Evolutionary conservation across 768 basidiomycete genomes (phyloP).

Genomic region (Steccherinum ochraceum): DNA sequence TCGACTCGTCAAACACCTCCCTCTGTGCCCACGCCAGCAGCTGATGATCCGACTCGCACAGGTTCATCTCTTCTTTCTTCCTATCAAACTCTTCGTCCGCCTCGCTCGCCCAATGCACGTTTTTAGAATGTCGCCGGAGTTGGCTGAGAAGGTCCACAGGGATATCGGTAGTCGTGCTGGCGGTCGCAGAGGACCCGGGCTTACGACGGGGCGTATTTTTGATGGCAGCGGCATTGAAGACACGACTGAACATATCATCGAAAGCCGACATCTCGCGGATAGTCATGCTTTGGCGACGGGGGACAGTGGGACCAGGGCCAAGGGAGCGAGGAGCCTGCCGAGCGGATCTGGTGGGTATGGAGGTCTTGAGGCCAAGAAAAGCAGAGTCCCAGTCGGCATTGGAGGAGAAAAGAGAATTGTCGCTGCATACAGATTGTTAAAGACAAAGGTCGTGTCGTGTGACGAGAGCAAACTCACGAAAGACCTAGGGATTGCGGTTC

Average conservation of each 20-base stretch:
- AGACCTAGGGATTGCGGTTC: too few relatives aligned
- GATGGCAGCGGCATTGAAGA: constrained; percentile 50
- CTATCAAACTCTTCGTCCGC: constrained; percentile 53
- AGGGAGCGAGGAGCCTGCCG: constrained; percentile 17
- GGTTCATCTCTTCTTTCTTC: constrained; percentile 68
- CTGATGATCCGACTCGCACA: constrained; percentile 60
- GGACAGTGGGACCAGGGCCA: neutral
- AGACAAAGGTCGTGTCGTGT: neutral
- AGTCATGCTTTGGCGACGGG: constrained; percentile 56
- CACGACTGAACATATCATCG: constrained; percentile 67
- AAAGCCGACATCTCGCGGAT: constrained; percentile 60
- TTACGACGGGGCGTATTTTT: constrained; percentile 12
- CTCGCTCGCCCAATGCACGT: constrained; percentile 44
- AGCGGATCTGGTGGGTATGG: constrained; percentile 11
- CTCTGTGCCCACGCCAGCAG: constrained; percentile 68
- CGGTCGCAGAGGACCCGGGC: neutral
- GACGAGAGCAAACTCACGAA: too few relatives aligned
- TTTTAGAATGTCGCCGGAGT: constrained; percentile 46
- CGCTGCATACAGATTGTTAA: neutral
- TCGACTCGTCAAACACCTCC: constrained; percentile 61
- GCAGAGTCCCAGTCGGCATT: constrained; percentile 46
- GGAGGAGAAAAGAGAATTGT: constrained; percentile 22
- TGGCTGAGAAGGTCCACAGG: constrained; percentile 49
- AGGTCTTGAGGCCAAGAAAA: constrained; percentile 44
- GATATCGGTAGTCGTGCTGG: neutral